A percentile compares a stretch with the other conserved stretches of the same genome.
These are phyloP conservation scores for Clohesyomyces aquaticus DNA, from an alignment of 495 filamentous ascomycete genomes.

Conservation along the genomic window DNA sequence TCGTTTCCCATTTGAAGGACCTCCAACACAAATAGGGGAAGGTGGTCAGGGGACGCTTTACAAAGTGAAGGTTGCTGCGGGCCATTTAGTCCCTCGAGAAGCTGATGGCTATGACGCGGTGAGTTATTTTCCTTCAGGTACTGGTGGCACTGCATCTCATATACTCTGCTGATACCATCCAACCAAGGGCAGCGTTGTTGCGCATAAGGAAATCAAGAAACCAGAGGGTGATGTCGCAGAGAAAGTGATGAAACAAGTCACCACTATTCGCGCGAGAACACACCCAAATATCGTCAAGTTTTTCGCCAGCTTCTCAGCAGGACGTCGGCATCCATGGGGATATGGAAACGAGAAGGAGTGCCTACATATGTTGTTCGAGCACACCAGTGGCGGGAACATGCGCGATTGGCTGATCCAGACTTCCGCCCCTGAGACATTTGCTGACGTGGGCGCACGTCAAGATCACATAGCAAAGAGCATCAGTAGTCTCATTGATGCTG, in stretches of 20 bases:
- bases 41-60: background rate
- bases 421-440: background rate
- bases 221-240: no score
- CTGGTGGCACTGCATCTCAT: background rate
- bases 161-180: background rate
- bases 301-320: background rate
- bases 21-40: background rate
- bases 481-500: background rate
- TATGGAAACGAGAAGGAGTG: background rate
- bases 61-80: background rate
- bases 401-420: background rate
- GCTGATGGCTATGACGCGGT: background rate
- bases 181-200: background rate
- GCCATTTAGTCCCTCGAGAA: background rate
- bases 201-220: background rate
- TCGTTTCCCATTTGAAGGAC: background rate
- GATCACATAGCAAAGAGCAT: background rate
- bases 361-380: background rate
- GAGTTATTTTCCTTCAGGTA: background rate
- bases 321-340: background rate
- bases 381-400: background rate
- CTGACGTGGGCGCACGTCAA: background rate
- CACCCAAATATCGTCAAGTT: background rate
- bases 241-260: background rate
- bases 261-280: background rate